Evolutionary conservation across 2,329 filamentous ascomycete species (phyloP), one percentile per base, ranked within the genome.

Genomic region (Tolypocladium paradoxum): DNA sequence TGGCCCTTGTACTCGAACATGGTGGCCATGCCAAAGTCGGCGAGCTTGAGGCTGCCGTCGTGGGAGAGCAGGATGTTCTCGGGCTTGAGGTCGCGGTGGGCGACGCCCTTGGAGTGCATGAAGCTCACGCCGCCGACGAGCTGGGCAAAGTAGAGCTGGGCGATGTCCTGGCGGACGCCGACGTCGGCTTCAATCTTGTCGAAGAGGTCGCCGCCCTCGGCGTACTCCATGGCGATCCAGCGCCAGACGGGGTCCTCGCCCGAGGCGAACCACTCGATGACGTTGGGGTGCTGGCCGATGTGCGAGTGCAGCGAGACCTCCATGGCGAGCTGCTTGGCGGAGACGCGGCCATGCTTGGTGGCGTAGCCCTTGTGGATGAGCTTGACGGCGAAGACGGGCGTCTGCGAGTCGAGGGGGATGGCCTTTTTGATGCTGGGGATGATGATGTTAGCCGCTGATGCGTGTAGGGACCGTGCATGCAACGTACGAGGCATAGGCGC

Each of bases 141-240:
- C 72, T 99, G 93, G 3, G 85, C 81, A 68, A 99, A 99, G 74
- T 97, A 99, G 56, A 96, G 83, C 67, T 99, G 95, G 35, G 93
- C 92, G 65, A 99, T 90, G 66, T 97, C 89, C 68, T 95, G 84
- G 7, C 86, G 82, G n/a, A 97, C 90, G 48, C 93, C 93, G 46
- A 92, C 88, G 68, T 99, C 93, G 20, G 93, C 91, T 72, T 99
- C 95, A 62, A 99, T 97, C 76, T 99, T 99, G 82, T 99, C 93
- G 69, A 99, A 99, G 8, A 99, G 77, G 67, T 99, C 93, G 12
- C 93, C 93, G 43, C 93, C 93, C 62, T 95, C 89, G 47, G 93
- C 93, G 60, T 89, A 86, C 70, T 99, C 93, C 90, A 99, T 96
- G 38, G 91, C 92, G 61, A 99, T 96, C 93, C 93, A 99, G 61